Conservation (phyloP, 140 eudicot species). For the Cichorium intybus region DNA sequence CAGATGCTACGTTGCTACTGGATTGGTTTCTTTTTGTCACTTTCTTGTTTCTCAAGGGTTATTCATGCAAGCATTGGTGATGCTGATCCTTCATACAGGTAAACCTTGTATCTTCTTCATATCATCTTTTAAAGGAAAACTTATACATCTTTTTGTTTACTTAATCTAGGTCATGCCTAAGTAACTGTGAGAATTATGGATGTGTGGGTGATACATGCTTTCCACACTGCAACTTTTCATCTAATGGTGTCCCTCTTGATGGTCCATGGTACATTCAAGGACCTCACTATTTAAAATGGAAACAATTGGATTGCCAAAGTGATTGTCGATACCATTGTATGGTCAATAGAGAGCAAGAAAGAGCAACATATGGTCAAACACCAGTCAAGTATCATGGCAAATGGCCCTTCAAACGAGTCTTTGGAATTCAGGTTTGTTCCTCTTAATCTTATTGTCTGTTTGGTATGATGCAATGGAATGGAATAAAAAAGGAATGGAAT, state of each 20-base stretch:
- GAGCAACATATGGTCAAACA: constrained; percentile 50
- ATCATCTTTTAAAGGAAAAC: background rate
- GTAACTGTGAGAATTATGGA: constrained; percentile 62
- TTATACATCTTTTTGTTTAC: background rate
- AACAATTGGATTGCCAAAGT: constrained; percentile 73
- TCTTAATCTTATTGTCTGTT: constrained; percentile 7
- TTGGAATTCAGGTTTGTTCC: constrained; percentile 77
- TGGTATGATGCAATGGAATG: too few relatives aligned
- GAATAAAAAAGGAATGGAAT: too few relatives aligned
- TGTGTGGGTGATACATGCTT: constrained; percentile 71
- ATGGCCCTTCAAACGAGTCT: constrained; percentile 86
- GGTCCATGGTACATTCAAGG: constrained; percentile 76
- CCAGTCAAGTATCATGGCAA: constrained; percentile 94
- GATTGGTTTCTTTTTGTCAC: constrained; percentile 40
- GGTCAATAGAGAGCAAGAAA: constrained; percentile 58
- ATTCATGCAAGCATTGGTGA: constrained; percentile 81
- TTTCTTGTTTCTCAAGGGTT: constrained; percentile 43
- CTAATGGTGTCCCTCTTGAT: constrained; percentile 39
- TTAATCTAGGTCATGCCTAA: constrained; percentile 57
- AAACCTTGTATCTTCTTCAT: constrained; percentile 21
- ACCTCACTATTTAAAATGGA: constrained; percentile 64
- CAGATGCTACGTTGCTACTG: constrained; percentile 54
- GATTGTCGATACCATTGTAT: constrained; percentile 88
- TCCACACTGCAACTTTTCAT: constrained; percentile 56
- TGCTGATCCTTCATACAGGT: constrained; percentile 76